Conservation (phyloP, 805 yeast species). For the Maudiozyma turicensis region DNA sequence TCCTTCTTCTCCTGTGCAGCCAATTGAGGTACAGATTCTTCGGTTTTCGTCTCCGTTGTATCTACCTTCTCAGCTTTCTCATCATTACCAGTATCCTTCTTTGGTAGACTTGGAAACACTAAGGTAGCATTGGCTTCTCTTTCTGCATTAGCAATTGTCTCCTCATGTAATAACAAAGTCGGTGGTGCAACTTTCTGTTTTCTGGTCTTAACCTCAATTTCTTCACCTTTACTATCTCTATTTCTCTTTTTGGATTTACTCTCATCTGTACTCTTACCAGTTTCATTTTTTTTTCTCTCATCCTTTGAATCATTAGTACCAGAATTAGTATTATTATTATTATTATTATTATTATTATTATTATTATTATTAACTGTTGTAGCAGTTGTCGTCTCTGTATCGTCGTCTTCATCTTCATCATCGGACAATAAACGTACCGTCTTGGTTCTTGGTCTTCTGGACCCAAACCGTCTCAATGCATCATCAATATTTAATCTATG, state of each 20-base stretch:
- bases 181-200: slow-evolving; percentile 28
- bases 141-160: slow-evolving; percentile 23
- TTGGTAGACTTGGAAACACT: slow-evolving; percentile 23
- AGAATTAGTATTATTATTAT: neutral
- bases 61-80: slow-evolving; percentile 6
- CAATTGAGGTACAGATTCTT: neutral
- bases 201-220: slow-evolving; percentile 8
- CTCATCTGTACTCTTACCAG: slow-evolving; percentile 3
- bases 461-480: slow-evolving; percentile 29
- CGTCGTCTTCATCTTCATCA: slow-evolving; percentile 20
- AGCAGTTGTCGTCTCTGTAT: slow-evolving; percentile 3
- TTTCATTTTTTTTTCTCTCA: slow-evolving; percentile 1
- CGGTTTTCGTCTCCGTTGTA: neutral
- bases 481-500: slow-evolving; percentile 30
- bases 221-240: slow-evolving; percentile 8
- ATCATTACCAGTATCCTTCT: slow-evolving; percentile 4
- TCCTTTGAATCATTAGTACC: neutral
- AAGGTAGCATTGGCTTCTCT: slow-evolving; percentile 26
- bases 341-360: neutral
- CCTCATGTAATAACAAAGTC: slow-evolving; percentile 25
- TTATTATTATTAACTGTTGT: slow-evolving; percentile 3
- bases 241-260: neutral
- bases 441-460: slow-evolving; percentile 26
- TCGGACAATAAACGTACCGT: slow-evolving; percentile 25
- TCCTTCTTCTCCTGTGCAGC: neutral